Evolutionary conservation across 495 filamentous ascomycete genomes (phyloP).

Genomic region (Staphylotrichum longicolle): DNA sequence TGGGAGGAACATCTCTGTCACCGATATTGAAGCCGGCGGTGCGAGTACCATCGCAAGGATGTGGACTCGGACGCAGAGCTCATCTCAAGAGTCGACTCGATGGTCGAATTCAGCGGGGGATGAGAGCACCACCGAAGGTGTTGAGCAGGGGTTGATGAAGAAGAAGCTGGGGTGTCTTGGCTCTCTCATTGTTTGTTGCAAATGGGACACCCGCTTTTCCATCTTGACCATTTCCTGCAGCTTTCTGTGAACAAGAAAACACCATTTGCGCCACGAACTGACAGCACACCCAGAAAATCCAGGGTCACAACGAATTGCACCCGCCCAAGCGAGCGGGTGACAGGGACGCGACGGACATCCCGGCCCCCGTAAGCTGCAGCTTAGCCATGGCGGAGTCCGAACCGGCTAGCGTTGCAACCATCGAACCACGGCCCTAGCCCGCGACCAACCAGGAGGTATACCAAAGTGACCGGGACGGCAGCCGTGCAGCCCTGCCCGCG

Average conservation of each 20-base stretch:
- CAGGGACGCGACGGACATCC: neutral
- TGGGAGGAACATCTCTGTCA: neutral
- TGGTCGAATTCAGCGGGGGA: neutral
- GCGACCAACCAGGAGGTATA: too few relatives aligned
- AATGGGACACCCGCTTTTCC: neutral
- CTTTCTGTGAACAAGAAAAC: neutral
- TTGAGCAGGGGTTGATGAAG: neutral
- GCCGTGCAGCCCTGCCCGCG: too few relatives aligned
- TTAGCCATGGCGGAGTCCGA: neutral
- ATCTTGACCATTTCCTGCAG: neutral
- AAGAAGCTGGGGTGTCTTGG: too few relatives aligned
- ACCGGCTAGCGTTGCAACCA: constrained; percentile 3
- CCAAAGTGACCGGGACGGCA: too few relatives aligned
- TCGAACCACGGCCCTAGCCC: neutral
- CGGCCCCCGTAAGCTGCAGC: neutral
- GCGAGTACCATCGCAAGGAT: neutral
- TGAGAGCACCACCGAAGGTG: neutral
- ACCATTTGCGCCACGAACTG: neutral
- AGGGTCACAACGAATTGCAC: neutral
- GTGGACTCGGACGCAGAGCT: constrained; percentile 6
- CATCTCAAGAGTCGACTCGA: neutral
- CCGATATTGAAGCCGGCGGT: neutral
- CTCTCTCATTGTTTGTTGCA: neutral
- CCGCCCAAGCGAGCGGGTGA: neutral
- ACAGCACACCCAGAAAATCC: neutral